Percentiles rank a stretch among this genome's conserved stretches.
Conservation (phyloP, 2,329 filamentous ascomycete genomes). For the Fusarium verticillioides region DNA sequence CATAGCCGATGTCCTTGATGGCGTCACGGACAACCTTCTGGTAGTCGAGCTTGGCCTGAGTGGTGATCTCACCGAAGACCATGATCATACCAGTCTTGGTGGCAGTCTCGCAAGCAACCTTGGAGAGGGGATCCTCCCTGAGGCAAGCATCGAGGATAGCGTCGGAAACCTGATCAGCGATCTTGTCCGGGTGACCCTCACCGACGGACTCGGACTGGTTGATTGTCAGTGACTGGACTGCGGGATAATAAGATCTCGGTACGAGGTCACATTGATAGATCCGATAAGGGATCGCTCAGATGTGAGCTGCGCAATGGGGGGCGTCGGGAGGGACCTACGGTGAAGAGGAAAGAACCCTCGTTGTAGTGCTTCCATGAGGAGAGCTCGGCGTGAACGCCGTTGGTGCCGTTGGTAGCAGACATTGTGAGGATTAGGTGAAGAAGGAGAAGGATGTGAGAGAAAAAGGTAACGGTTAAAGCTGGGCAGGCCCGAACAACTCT, state of each 20-base stretch:
- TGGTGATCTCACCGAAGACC: constrained; percentile 99
- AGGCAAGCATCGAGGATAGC: constrained; percentile 98
- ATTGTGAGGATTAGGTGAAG: constrained; percentile 60
- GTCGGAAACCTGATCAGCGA: constrained; percentile 98
- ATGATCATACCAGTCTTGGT: constrained; percentile 99
- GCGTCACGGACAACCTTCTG: constrained; percentile 94
- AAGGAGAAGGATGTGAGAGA: constrained; percentile 24
- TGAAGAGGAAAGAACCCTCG: constrained; percentile 84
- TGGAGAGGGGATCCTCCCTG: constrained; percentile 93
- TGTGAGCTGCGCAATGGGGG: neutral
- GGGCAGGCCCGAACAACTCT: constrained; percentile 36
- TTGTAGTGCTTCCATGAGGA: constrained; percentile 62
- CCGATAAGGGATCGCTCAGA: neutral
- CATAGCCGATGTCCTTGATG: constrained; percentile 99
- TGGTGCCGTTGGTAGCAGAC: constrained; percentile 59
- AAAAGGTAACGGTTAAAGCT: constrained; percentile 38
- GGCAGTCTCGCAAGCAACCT: constrained; percentile 98
- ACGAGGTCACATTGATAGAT: neutral
- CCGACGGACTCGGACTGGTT: constrained; percentile 83
- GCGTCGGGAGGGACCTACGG: constrained; percentile 59
- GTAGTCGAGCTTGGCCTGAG: constrained; percentile 95
- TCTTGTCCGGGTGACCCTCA: constrained; percentile 95
- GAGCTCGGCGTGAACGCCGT: constrained; percentile 51
- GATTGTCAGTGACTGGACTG: constrained; percentile 40
- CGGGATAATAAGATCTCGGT: constrained; percentile 14